Evolutionary conservation across 2,329 filamentous ascomycete species (phyloP).

Genomic region (Chaetomium sp.): DNA sequence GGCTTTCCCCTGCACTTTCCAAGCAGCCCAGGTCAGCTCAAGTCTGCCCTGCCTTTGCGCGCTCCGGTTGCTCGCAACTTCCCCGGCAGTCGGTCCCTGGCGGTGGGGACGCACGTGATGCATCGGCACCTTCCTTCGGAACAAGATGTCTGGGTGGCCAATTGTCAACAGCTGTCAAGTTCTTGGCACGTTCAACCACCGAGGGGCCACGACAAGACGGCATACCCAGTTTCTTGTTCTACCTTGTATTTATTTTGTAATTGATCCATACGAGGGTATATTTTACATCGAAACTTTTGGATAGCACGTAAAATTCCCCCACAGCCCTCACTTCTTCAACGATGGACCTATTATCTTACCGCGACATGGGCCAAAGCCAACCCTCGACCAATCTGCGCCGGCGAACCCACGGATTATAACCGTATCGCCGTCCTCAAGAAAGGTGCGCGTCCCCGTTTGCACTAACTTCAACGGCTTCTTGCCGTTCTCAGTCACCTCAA

Average conservation of each 20-base stretch:
- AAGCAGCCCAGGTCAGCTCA: no score
- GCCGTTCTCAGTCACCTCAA: conserved; percentile 42
- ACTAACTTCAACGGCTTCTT: conserved; percentile 37
- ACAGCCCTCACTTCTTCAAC: background rate
- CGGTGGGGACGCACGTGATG: conserved; percentile 13
- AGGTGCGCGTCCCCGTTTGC: conserved; percentile 36
- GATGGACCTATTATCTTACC: conserved; percentile 16
- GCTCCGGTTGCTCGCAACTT: background rate
- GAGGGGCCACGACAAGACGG: no score
- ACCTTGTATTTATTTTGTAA: no score
- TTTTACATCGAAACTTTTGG: background rate
- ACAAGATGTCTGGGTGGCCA: background rate
- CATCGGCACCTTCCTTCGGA: background rate
- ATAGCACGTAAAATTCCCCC: background rate
- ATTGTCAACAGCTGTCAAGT: no score
- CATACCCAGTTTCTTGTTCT: no score
- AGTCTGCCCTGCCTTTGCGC: background rate
- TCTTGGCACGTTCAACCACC: background rate
- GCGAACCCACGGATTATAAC: conserved; percentile 35
- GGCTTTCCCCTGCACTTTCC: no score
- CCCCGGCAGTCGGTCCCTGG: background rate
- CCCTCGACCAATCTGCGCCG: conserved; percentile 29
- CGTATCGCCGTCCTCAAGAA: conserved; percentile 41
- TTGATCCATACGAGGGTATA: no score
- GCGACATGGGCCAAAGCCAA: conserved; percentile 40